Evolutionary conservation across 1,284 basidiomycete genomes (phyloP).

Genomic region (Tilletia walkeri): DNA sequence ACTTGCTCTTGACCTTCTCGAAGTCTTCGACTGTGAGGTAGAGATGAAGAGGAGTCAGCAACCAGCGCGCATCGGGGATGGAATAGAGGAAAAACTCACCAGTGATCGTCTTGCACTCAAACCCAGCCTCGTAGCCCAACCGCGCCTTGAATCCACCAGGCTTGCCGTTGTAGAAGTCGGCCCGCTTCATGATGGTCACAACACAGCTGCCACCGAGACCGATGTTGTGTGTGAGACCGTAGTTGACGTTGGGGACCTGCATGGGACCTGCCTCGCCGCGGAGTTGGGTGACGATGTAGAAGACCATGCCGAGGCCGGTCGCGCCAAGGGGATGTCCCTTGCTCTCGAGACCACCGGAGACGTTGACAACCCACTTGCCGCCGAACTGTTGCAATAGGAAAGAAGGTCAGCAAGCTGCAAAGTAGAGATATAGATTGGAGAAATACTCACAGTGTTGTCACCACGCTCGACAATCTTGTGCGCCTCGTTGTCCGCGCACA

Average conservation of each 20-base stretch:
- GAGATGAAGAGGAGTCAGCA: neutral
- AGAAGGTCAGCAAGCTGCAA: no score
- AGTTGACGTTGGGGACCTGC: slow-evolving; percentile 73
- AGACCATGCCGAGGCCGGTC: slow-evolving; percentile 81
- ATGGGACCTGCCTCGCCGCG: slow-evolving; percentile 50
- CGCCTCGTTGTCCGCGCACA: slow-evolving; percentile 70
- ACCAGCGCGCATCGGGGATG: neutral
- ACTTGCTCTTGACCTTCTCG: slow-evolving; percentile 20
- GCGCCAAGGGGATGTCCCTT: slow-evolving; percentile 78
- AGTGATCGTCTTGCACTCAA: slow-evolving; percentile 39
- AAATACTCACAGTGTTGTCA: slow-evolving; percentile 65
- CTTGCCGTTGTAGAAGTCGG: slow-evolving; percentile 43
- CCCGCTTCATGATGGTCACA: slow-evolving; percentile 38
- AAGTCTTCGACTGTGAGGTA: slow-evolving; percentile 1
- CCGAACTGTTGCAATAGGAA: neutral
- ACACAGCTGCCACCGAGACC: slow-evolving; percentile 66
- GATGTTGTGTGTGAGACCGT: slow-evolving; percentile 77
- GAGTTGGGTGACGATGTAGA: slow-evolving; percentile 71
- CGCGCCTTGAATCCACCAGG: slow-evolving; percentile 37
- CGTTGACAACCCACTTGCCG: slow-evolving; percentile 82
- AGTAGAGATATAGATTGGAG: no score
- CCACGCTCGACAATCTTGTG: slow-evolving; percentile 72
- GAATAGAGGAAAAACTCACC: neutral
- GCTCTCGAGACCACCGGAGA: slow-evolving; percentile 77
- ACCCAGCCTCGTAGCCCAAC: slow-evolving; percentile 47